Percentiles rank a stretch among this genome's conserved stretches.
Evolutionary conservation across 345 rosid species (phyloP).

Genomic region (Sisymbrium irio): DNA sequence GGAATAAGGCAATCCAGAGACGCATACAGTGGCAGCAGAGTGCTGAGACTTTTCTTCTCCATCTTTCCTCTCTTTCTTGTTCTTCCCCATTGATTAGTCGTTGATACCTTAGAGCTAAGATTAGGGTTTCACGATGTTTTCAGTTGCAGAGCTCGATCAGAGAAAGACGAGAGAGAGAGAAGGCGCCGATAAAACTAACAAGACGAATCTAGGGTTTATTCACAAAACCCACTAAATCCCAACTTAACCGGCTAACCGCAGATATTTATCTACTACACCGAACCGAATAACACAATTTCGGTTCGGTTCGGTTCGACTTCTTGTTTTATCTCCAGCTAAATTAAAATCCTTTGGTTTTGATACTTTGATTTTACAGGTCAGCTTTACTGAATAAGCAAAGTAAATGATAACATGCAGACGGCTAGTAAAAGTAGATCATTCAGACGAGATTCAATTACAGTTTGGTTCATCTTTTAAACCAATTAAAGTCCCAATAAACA

Average conservation of each 20-base stretch:
- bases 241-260: not conserved
- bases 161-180: not conserved
- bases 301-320: not conserved
- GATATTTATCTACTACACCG: not conserved
- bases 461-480: too few relatives aligned
- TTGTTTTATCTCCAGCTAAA: not conserved
- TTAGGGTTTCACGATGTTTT: not conserved
- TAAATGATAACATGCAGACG: too few relatives aligned
- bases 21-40: constrained; percentile 70
- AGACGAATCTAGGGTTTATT: constrained; percentile 18
- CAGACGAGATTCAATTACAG: too few relatives aligned
- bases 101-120: not conserved
- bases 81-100: constrained; percentile 50
- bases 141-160: constrained; percentile 13
- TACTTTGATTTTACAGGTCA: too few relatives aligned
- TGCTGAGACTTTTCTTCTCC: constrained; percentile 50
- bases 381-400: too few relatives aligned
- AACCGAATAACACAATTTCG: not conserved
- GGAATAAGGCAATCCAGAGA: constrained; percentile 79
- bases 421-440: too few relatives aligned
- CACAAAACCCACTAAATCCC: constrained; percentile 9
- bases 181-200: not conserved
- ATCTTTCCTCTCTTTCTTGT: constrained; percentile 41
- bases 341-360: too few relatives aligned
- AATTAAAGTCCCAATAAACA: too few relatives aligned